These are phyloP conservation scores for Pyrenophora tritici-repentis DNA, from an alignment of 2,329 filamentous ascomycete genomes.

Conservation along the genomic window DNA sequence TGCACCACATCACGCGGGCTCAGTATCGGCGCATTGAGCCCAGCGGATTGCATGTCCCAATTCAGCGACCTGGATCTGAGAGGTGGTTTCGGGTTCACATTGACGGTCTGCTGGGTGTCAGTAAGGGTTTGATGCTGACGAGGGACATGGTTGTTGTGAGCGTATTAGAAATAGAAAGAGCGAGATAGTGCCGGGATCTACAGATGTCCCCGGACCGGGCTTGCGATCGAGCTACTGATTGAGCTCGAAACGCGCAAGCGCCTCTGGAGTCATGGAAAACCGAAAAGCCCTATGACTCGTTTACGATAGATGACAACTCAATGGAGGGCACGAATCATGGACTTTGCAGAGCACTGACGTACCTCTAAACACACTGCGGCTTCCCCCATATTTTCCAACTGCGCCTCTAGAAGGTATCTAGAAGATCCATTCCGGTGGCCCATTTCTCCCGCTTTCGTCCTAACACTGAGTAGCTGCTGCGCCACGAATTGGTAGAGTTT, in stretches of 20 bases:
- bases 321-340: background rate
- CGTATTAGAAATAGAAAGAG: constrained; percentile 4
- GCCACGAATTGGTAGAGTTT: constrained; percentile 98
- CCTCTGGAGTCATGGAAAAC: constrained; percentile 2
- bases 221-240: constrained; percentile 13
- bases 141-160: constrained; percentile 11
- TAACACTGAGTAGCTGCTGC: constrained; percentile 84
- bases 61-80: constrained; percentile 61
- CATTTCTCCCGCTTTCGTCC: constrained; percentile 81
- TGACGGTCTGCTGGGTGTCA: constrained; percentile 42
- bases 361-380: constrained; percentile 78
- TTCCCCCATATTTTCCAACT: constrained; percentile 93
- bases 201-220: constrained; percentile 18
- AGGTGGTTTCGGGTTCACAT: constrained; percentile 57
- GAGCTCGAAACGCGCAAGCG: constrained; percentile 3
- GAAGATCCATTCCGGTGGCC: constrained; percentile 50
- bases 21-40: constrained; percentile 53
- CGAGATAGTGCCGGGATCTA: constrained; percentile 18
- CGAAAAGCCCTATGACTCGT: constrained; percentile 7
- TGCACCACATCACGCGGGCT: constrained; percentile 68
- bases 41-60: constrained; percentile 55
- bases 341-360: constrained; percentile 18
- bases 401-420: constrained; percentile 83
- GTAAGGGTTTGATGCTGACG: constrained; percentile 10
- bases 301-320: constrained; percentile 20